phyloP scores from a whole-genome alignment of 371 early-diverging fungal species.

The Umbelopsis sp. region DNA sequence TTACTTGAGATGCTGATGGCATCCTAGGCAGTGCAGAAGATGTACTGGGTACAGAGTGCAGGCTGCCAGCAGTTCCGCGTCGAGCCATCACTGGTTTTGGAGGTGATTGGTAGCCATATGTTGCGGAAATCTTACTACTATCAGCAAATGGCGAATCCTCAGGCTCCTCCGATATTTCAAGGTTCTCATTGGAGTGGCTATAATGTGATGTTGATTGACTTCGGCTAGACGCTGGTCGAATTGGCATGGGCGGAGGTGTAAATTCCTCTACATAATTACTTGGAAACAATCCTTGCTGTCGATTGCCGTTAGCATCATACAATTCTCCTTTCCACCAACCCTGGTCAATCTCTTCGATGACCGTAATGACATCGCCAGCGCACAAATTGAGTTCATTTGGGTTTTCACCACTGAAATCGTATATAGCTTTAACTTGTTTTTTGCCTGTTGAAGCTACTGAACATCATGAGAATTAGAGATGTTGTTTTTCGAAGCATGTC shows the following conservation, averaged over 20 bases:
- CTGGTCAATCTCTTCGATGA: conserved; percentile 76
- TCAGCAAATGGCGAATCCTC: conserved; percentile 8
- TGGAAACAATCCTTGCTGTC: conserved; percentile 78
- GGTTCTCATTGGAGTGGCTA: background rate
- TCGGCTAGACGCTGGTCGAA: background rate
- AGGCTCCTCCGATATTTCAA: conserved; percentile 3
- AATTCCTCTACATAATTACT: conserved; percentile 74
- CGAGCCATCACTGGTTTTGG: conserved; percentile 2
- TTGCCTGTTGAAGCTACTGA: conserved; percentile 19
- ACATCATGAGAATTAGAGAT: background rate
- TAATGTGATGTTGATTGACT: background rate
- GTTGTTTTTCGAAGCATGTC: too few relatives aligned
- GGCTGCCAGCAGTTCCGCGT: conserved; percentile 3
- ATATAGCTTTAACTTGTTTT: conserved; percentile 61
- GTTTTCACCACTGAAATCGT: conserved; percentile 68
- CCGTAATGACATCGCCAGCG: conserved; percentile 73
- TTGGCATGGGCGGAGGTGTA: conserved; percentile 18
- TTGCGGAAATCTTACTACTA: background rate
- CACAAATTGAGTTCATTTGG: conserved; percentile 71
- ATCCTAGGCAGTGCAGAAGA: background rate
- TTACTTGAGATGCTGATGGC: background rate
- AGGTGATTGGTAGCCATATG: background rate
- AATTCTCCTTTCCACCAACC: conserved; percentile 91
- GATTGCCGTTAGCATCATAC: conserved; percentile 43
- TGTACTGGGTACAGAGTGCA: background rate